Evolutionary conservation across 2,329 filamentous ascomycete species (phyloP).

Genomic region (Cladosporium phlei): DNA sequence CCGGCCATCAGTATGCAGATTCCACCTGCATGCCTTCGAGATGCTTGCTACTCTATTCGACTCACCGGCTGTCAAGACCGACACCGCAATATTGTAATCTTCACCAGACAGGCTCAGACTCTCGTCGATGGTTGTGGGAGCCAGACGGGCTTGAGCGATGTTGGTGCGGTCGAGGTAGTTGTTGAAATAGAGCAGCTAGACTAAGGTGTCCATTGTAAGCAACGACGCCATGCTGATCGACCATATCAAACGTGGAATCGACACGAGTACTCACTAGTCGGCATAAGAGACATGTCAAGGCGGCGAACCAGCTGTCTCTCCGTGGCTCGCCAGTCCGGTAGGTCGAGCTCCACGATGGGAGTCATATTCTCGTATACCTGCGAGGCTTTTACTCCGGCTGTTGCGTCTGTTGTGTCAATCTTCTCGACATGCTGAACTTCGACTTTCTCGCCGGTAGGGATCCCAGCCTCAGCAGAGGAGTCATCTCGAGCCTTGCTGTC

Average conservation of each 20-base stretch:
- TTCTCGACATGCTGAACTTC: neutral
- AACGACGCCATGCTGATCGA: too few species aligned
- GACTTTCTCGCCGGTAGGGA: neutral
- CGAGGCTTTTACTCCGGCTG: slow-evolving; percentile 1
- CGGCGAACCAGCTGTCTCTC: neutral
- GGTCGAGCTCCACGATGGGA: neutral
- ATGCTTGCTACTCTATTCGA: neutral
- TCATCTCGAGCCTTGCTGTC: neutral
- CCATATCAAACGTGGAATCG: slow-evolving; percentile 14
- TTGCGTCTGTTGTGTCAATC: neutral
- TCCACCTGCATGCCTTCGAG: neutral
- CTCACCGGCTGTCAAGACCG: neutral
- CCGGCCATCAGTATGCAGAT: neutral
- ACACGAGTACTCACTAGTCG: too few species aligned
- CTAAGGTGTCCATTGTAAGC: too few species aligned
- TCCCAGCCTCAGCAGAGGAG: neutral
- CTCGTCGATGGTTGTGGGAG: slow-evolving; percentile 1
- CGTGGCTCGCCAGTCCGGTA: neutral
- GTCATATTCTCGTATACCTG: slow-evolving; percentile 2
- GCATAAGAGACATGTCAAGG: slow-evolving; percentile 4
- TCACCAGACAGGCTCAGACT: neutral
- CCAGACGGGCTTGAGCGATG: slow-evolving; percentile 2
- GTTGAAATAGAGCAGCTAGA: slow-evolving; percentile 25
- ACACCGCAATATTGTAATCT: slow-evolving; percentile 1
- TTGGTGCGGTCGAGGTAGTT: slow-evolving; percentile 3